A percentile compares a stretch with the other conserved stretches of the same genome.
phyloP scores from a whole-genome alignment of 352 stramenopile species.

The Pythium folliculosum region DNA sequence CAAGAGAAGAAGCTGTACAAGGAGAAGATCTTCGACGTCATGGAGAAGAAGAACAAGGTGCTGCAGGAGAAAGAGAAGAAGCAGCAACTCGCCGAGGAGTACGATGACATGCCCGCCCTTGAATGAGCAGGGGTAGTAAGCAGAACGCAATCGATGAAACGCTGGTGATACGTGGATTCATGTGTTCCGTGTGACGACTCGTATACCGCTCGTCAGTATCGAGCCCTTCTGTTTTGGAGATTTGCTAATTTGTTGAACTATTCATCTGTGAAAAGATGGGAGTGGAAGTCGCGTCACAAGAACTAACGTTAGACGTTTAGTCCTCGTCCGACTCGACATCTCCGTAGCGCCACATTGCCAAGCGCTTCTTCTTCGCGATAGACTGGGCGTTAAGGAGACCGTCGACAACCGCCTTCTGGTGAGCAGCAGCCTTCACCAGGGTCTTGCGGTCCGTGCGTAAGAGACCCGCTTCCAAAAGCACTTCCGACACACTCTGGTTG shows the following conservation, averaged over 20 bases:
- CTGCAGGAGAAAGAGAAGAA: conserved; percentile 69
- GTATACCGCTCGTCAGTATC: no score
- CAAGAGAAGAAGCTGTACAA: conserved; percentile 89
- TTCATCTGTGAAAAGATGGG: conserved; percentile 5
- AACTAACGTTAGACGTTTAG: conserved; percentile 11
- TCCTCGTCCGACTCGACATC: conserved; percentile 97
- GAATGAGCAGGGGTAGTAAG: conserved; percentile 40
- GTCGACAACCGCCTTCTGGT: conserved; percentile 86
- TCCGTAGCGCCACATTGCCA: conserved; percentile 96
- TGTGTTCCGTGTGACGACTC: not conserved
- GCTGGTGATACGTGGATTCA: not conserved
- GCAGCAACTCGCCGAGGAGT: conserved; percentile 67
- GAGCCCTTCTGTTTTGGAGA: not conserved
- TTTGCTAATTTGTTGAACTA: conserved; percentile 22
- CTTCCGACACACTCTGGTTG: conserved; percentile 88
- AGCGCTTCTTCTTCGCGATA: conserved; percentile 89
- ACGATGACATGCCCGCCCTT: conserved; percentile 82
- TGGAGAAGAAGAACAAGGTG: conserved; percentile 82
- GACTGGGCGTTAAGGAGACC: conserved; percentile 92
- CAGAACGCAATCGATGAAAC: not conserved
- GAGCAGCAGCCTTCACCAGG: conserved; percentile 56
- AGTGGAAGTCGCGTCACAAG: not conserved
- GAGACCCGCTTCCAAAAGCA: conserved; percentile 88
- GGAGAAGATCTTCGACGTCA: conserved; percentile 86
- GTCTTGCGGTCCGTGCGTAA: conserved; percentile 86